Percentiles rank a stretch among this genome's conserved stretches.
These are phyloP conservation scores for Chlorella sorokiniana DNA, from an alignment of 139 green algal species.

Conservation along the genomic window DNA sequence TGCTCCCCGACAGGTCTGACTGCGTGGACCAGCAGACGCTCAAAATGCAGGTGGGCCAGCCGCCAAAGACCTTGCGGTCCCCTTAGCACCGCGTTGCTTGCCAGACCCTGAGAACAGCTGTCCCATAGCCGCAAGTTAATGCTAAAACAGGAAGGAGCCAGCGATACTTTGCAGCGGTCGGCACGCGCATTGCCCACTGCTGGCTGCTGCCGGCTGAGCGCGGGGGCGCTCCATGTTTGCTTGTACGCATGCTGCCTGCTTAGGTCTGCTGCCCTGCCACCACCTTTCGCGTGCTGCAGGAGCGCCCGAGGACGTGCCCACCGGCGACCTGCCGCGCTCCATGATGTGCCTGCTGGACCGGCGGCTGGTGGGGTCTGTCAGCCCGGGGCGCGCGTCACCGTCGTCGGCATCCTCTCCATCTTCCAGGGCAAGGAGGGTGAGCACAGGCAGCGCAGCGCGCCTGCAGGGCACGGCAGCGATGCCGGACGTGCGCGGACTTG, in stretches of 20 bases:
- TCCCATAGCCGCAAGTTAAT: no score
- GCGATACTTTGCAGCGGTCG: no score
- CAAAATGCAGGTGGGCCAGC: constrained; percentile 83
- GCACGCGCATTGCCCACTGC: not conserved
- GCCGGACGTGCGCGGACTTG: no score
- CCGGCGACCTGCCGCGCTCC: constrained; percentile 89
- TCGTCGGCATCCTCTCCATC: constrained; percentile 93
- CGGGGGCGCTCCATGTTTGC: not conserved
- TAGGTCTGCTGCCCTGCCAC: not conserved
- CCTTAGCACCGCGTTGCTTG: no score
- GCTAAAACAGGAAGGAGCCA: no score
- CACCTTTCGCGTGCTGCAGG: not conserved
- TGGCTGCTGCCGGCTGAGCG: not conserved
- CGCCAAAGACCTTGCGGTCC: no score
- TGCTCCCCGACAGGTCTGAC: constrained; percentile 75
- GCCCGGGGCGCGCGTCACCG: constrained; percentile 92
- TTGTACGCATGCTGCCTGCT: not conserved
- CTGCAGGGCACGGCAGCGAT: no score
- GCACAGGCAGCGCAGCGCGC: not conserved
- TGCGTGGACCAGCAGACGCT: constrained; percentile 98
- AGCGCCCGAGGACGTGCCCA: constrained; percentile 93
- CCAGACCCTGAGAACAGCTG: no score
- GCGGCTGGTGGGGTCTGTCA: constrained; percentile 74
- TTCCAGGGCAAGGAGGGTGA: constrained; percentile 65
- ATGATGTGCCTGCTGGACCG: constrained; percentile 90